Conservation (phyloP, 1,284 basidiomycete species). For the Bondarzewia mesenterica region DNA sequence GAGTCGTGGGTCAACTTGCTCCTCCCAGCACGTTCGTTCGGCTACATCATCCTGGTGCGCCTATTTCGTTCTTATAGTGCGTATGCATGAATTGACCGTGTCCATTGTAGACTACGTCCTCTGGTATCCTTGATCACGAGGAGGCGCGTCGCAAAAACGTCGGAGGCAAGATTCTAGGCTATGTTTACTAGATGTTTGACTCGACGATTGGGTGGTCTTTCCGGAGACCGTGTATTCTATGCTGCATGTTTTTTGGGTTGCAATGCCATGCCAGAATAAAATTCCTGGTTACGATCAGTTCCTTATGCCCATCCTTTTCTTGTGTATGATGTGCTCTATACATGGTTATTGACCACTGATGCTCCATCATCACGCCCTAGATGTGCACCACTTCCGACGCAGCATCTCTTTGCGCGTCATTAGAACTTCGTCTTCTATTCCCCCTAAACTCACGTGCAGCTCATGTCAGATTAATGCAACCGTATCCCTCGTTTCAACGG, state of each 20-base stretch:
- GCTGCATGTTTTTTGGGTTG: not conserved
- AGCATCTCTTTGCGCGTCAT: too few species aligned
- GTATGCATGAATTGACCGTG: not conserved
- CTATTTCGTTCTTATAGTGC: not conserved
- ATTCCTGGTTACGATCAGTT: conserved; percentile 1
- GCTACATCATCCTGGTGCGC: conserved; percentile 83
- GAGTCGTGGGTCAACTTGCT: conserved; percentile 93
- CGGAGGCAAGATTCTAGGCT: conserved; percentile 85
- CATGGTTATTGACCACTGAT: too few species aligned
- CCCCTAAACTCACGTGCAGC: too few species aligned
- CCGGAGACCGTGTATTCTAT: too few species aligned
- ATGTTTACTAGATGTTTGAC: conserved; percentile 57
- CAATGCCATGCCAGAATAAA: not conserved
- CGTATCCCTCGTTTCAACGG: too few species aligned
- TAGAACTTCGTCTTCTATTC: too few species aligned
- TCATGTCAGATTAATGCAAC: too few species aligned
- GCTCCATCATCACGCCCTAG: too few species aligned
- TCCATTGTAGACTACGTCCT: conserved; percentile 77
- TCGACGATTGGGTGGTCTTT: not conserved
- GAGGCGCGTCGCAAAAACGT: conserved; percentile 99
- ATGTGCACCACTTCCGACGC: too few species aligned
- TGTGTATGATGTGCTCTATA: not conserved
- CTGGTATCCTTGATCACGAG: conserved; percentile 98
- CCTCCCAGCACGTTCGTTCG: conserved; percentile 92
- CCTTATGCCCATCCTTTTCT: not conserved